These are phyloP conservation scores for Trichoderma asperellum DNA, from an alignment of 2,329 filamentous ascomycete species.

Conservation along the genomic window DNA sequence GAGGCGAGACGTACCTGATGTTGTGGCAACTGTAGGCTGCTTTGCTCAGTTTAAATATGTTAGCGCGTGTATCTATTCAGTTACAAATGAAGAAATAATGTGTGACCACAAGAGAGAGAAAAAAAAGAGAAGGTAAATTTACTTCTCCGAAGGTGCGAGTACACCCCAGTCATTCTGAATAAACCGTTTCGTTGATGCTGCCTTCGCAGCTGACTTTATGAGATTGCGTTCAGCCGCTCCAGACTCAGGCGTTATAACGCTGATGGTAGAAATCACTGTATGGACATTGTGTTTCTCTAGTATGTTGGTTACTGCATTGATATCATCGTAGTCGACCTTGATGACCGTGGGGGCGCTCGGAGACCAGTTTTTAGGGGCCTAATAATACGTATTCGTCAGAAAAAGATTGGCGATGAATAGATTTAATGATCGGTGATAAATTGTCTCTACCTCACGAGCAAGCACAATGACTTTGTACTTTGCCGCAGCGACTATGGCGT, in stretches of 20 bases:
- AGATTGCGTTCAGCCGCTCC: background rate
- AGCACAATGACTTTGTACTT: background rate
- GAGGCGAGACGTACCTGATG: background rate
- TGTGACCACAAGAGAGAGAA: background rate
- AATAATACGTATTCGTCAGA: background rate
- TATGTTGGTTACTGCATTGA: background rate
- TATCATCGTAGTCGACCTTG: background rate
- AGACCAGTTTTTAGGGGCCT: background rate
- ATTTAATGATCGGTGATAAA: background rate
- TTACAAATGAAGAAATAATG: too few relatives aligned
- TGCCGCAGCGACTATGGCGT: background rate
- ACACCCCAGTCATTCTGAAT: background rate
- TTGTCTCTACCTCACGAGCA: background rate
- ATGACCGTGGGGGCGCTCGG: background rate
- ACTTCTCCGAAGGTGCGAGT: background rate
- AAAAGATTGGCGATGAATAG: background rate
- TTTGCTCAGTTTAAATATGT: background rate
- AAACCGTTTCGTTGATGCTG: background rate
- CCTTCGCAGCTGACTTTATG: background rate
- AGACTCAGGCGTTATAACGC: background rate
- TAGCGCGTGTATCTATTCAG: background rate
- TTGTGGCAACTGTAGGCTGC: background rate
- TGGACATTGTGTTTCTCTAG: background rate
- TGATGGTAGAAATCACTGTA: background rate
- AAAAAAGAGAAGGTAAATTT: background rate